Evolutionary conservation across 495 filamentous ascomycete genomes (phyloP).

Genomic region (Pyrenula massariospora): DNA sequence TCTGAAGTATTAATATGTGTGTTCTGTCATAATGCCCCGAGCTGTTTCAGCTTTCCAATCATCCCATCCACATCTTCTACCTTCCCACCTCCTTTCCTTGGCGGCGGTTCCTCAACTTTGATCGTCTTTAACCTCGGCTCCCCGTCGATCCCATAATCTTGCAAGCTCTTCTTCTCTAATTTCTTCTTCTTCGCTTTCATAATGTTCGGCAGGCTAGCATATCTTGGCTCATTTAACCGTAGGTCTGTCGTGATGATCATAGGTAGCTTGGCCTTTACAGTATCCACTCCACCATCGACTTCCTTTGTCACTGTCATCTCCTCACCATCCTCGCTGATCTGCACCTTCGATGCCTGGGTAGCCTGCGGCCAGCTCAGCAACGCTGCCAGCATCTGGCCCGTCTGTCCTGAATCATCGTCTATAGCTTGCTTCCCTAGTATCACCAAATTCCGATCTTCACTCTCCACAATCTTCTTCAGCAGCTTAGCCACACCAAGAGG

Average conservation of each 20-base stretch:
- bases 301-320: constrained; percentile 69
- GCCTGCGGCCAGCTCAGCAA: constrained; percentile 87
- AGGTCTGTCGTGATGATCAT: constrained; percentile 93
- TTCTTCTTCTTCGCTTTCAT: constrained; percentile 99
- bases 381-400: constrained; percentile 95
- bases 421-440: constrained; percentile 96
- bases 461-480: constrained; percentile 60
- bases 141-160: constrained; percentile 66
- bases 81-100: constrained; percentile 87
- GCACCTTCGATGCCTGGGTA: constrained; percentile 77
- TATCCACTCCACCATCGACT: constrained; percentile 93
- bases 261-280: constrained; percentile 68
- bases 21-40: constrained; percentile 83
- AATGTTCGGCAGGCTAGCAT: constrained; percentile 92
- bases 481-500: constrained; percentile 86
- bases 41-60: constrained; percentile 83
- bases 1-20: no score
- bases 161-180: constrained; percentile 77
- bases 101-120: constrained; percentile 76
- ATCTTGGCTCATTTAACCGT: constrained; percentile 87
- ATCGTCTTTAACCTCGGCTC: constrained; percentile 72
- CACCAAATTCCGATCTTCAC: constrained; percentile 80
- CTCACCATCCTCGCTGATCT: constrained; percentile 46
- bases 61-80: constrained; percentile 94
- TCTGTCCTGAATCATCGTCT: constrained; percentile 92